Conservation (phyloP, 441 rosid species). For the Aquilaria agallochum region DNA sequence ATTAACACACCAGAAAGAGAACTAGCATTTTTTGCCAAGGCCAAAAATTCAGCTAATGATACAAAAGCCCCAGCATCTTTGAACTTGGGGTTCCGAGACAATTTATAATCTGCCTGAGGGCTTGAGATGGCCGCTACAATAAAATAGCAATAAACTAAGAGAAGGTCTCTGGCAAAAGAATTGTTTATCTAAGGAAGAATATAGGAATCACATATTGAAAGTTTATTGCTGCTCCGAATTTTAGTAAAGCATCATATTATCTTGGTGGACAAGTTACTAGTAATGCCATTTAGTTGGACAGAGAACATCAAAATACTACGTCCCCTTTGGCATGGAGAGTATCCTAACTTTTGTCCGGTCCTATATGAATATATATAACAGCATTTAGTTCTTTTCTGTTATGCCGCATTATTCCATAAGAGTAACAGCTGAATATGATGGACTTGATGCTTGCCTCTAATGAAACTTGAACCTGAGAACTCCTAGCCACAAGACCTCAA, state of each 20-base stretch:
- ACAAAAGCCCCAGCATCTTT: conserved; percentile 30
- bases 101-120: not conserved
- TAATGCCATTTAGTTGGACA: not conserved
- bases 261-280: not conserved
- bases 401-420: no score
- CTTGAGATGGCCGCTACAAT: conserved; percentile 34
- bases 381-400: no score
- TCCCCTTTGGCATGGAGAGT: not conserved
- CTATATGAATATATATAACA: no score
- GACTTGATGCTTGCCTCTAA: no score
- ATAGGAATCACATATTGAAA: conserved; percentile 1
- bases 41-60: conserved; percentile 37
- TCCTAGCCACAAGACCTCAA: no score
- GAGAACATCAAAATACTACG: not conserved
- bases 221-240: no score
- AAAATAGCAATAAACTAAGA: conserved; percentile 2
- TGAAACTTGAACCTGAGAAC: no score
- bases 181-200: not conserved
- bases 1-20: conserved; percentile 44
- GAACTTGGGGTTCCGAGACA: conserved; percentile 40
- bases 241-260: no score
- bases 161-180: not conserved
- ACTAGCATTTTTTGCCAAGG: conserved; percentile 30
- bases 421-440: no score
- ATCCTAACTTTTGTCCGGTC: no score